Evolutionary conservation across 495 filamentous ascomycete species (phyloP).

Genomic region (Stereocaulon alpinum): DNA sequence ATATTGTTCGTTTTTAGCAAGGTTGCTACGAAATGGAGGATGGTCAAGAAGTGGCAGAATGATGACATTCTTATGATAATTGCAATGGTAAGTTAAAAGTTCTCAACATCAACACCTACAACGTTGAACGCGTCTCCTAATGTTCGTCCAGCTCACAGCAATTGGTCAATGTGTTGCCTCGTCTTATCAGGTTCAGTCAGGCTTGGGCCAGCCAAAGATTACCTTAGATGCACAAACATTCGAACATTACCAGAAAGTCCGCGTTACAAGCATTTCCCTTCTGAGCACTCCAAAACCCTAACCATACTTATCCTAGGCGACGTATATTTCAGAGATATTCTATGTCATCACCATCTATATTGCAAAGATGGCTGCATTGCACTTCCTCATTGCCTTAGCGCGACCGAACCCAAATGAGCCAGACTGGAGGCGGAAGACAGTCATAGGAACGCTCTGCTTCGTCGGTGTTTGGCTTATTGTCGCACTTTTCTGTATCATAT

Average conservation of each 20-base stretch:
- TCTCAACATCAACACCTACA: too few species aligned
- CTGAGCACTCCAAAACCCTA: background rate
- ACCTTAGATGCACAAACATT: background rate
- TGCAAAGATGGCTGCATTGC: background rate
- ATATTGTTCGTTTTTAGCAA: background rate
- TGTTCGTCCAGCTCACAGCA: background rate
- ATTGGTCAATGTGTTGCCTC: background rate
- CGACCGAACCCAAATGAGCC: background rate
- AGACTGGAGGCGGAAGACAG: background rate
- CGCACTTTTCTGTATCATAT: background rate
- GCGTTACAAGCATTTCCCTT: background rate
- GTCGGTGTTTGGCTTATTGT: background rate
- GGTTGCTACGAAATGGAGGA: background rate
- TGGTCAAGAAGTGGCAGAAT: background rate
- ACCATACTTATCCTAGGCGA: background rate
- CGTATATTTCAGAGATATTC: background rate
- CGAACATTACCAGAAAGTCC: background rate
- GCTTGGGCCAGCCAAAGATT: background rate
- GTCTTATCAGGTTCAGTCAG: background rate
- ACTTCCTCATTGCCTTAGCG: background rate
- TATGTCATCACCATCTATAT: background rate
- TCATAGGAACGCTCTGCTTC: background rate
- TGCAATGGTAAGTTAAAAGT: background rate
- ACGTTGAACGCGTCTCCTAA: too few species aligned
- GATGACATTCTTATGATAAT: background rate